Evolutionary conservation across 1,284 basidiomycete species (phyloP), one percentile per base, ranked within the genome.

Genomic region (Malassezia pachydermatis): DNA sequence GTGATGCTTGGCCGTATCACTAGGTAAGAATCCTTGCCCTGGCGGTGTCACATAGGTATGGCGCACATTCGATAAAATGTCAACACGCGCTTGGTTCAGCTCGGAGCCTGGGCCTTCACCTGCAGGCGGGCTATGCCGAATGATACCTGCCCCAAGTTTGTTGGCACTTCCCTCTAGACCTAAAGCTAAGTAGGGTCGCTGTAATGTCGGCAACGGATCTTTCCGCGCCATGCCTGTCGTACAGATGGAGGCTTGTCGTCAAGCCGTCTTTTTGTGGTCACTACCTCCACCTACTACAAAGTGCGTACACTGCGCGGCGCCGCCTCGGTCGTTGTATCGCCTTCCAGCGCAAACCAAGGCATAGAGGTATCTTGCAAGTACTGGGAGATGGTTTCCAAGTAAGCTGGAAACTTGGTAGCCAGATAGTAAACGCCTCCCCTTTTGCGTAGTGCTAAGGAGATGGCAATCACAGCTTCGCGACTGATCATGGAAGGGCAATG

Each of bases 21-120:
- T 78, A 5, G 94, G 94, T 49, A 90, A 81, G 72, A 99, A 99
- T 0, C 94, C 94, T 74, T 95, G 86, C 6, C 94, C 94, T 2
- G 94, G 88, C 1, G 94, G 94, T 1, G 94, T 98, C 57, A 98
- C 87, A 71, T 98, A 96, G 8, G 94, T 99, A 70, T 96, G 94
- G 57, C 94, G 81, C 51, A 96, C 71, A 54, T 76, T 76, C n/a
- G 70, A 71, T 13, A 75, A 64, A 43, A 76, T 72, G 20, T 74
- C 68, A 10, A 75, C 73, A 16, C 40, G 27, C 8, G 45, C 50
- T 19, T 41, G 24, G 22, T 52, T 52, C 4, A 52, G 29, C 84
- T 35, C 86, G 83, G 17, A 89, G 76, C 13, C 90, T 80, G 22
- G 66, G 68, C 52, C 8, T 80, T 80, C 27, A 79, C 60, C 49